phyloP scores from a whole-genome alignment of 2,329 filamentous ascomycete genomes.

The Colletotrichum navitas region DNA sequence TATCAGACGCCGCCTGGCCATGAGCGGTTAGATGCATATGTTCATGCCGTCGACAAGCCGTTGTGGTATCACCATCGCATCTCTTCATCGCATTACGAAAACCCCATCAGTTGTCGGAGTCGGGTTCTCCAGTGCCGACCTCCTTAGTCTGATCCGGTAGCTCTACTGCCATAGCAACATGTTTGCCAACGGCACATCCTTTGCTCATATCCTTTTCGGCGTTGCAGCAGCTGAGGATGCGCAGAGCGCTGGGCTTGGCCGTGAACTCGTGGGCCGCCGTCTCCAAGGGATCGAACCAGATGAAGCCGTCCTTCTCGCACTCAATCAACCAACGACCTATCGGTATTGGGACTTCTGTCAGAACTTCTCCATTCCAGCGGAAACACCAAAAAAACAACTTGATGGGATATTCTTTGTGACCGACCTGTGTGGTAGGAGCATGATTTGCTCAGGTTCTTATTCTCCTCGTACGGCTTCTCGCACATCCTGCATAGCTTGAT shows the following conservation, averaged over 20 bases:
- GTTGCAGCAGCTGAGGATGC: constrained; percentile 30
- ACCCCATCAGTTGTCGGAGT: background rate
- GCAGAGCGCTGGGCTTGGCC: background rate
- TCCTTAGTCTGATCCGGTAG: background rate
- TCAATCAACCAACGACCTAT: constrained; percentile 33
- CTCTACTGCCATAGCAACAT: constrained; percentile 16
- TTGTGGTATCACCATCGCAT: constrained; percentile 1
- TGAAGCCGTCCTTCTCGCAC: constrained; percentile 6
- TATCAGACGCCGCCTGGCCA: background rate
- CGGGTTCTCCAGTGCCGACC: background rate
- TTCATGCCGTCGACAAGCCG: too few species aligned
- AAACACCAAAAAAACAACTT: background rate
- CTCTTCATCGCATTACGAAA: background rate
- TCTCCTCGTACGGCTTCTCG: constrained; percentile 19
- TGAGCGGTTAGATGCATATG: background rate
- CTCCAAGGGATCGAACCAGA: constrained; percentile 12
- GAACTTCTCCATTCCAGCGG: background rate
- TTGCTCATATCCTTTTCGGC: constrained; percentile 1
- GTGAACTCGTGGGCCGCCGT: constrained; percentile 23
- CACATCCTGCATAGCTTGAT: constrained; percentile 29
- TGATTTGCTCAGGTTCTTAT: constrained; percentile 16
- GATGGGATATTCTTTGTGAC: background rate
- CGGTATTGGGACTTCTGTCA: background rate
- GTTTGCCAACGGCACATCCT: constrained; percentile 7
- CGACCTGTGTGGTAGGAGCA: constrained; percentile 21